Evolutionary conservation across 2,329 filamentous ascomycete species (phyloP).

Genomic region (Aquanectria penicillioides): DNA sequence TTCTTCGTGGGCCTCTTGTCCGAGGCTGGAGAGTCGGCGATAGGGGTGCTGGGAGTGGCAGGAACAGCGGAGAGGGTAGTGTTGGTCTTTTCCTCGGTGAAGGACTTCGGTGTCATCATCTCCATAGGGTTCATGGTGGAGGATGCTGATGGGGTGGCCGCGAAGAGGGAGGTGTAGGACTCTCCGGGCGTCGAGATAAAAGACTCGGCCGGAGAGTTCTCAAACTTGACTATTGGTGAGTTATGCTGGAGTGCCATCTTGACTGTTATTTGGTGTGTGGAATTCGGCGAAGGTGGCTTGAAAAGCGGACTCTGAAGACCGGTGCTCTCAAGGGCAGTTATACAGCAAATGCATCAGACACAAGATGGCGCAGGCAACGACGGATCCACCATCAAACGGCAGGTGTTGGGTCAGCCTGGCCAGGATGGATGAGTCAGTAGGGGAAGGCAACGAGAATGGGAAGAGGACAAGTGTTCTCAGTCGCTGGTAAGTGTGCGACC

Average conservation of each 20-base stretch:
- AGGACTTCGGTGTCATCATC: constrained; percentile 60
- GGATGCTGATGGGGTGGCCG: constrained; percentile 43
- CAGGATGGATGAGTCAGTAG: constrained; percentile 37
- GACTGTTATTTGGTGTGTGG: constrained; percentile 31
- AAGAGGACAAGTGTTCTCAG: constrained; percentile 43
- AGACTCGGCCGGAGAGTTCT: constrained; percentile 65
- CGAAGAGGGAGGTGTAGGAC: constrained; percentile 60
- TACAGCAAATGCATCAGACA: constrained; percentile 17
- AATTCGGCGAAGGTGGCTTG: constrained; percentile 20
- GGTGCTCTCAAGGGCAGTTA: constrained; percentile 19
- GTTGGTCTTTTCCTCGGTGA: constrained; percentile 41
- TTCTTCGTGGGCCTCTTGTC: constrained; percentile 86
- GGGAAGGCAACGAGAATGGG: constrained; percentile 28
- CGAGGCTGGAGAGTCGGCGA: constrained; percentile 34
- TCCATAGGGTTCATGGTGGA: constrained; percentile 57
- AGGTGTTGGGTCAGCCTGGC: constrained; percentile 38
- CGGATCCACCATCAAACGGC: constrained; percentile 26
- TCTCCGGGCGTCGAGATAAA: constrained; percentile 62
- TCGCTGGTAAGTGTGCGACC: constrained; percentile 27
- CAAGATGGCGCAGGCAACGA: constrained; percentile 22
- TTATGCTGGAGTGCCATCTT: constrained; percentile 55
- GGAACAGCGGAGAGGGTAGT: constrained; percentile 1
- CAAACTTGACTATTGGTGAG: constrained; percentile 61
- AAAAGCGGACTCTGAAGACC: constrained; percentile 12
- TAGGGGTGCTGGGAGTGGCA: constrained; percentile 36